These are phyloP conservation scores for Epichloe uncinata DNA, from an alignment of 2,329 filamentous ascomycete species.

Conservation along the genomic window DNA sequence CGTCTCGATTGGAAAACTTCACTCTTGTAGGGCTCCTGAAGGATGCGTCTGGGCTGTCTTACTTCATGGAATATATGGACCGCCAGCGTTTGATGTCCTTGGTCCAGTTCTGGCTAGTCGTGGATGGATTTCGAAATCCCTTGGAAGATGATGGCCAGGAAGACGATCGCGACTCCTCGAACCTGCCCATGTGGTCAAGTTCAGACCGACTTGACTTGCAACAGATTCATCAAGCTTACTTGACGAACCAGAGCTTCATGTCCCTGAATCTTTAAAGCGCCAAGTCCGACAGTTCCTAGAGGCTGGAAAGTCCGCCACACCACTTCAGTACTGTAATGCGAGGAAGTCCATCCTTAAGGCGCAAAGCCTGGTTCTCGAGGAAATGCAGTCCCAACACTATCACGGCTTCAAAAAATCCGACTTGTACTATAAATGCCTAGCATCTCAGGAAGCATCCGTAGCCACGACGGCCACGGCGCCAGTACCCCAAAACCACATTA, in stretches of 20 bases:
- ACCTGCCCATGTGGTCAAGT: constrained; percentile 59
- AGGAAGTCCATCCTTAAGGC: constrained; percentile 67
- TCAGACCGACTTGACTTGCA: constrained; percentile 78
- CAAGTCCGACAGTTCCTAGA: constrained; percentile 66
- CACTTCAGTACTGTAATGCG: constrained; percentile 71
- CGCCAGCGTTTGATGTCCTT: constrained; percentile 72
- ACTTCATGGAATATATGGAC: constrained; percentile 99
- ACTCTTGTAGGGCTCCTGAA: constrained; percentile 76
- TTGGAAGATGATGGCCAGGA: constrained; percentile 60
- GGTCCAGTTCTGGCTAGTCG: constrained; percentile 97
- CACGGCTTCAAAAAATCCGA: constrained; percentile 84
- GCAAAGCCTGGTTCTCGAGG: constrained; percentile 71
- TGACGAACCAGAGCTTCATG: constrained; percentile 69
- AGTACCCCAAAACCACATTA: constrained; percentile 6
- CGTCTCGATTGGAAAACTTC: constrained; percentile 59
- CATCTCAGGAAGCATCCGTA: constrained; percentile 56
- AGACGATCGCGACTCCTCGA: constrained; percentile 51
- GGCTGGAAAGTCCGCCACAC: constrained; percentile 61
- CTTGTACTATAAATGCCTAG: constrained; percentile 89
- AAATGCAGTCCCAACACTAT: constrained; percentile 71
- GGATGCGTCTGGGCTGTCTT: constrained; percentile 81
- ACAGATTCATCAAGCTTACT: constrained; percentile 83
- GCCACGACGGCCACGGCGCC: constrained; percentile 1
- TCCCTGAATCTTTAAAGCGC: constrained; percentile 54
- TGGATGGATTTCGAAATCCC: constrained; percentile 90